Evolutionary conservation across 306 rosid species (phyloP).

Genomic region (Trifolium fragiferum): DNA sequence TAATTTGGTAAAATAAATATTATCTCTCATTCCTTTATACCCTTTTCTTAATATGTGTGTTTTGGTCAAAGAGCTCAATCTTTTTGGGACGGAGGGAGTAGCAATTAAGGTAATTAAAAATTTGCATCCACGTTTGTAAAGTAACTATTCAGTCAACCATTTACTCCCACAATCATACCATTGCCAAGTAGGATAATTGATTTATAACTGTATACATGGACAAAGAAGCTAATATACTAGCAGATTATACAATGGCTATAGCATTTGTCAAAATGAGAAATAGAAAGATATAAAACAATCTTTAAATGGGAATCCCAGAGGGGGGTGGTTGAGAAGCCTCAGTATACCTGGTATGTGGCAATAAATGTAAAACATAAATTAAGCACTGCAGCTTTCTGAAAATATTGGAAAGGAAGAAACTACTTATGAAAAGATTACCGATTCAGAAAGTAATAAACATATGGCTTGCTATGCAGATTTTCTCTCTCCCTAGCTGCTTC

Average conservation of each 20-base stretch:
- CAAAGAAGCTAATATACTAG: conserved; percentile 8
- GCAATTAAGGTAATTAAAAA: conserved; percentile 22
- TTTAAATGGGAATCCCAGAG: neutral
- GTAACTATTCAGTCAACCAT: conserved; percentile 27
- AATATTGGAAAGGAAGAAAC: conserved; percentile 22
- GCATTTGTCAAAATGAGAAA: conserved; percentile 12
- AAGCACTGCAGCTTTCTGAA: conserved; percentile 3
- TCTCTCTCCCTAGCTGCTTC: conserved; percentile 96
- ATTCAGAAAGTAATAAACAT: conserved; percentile 79
- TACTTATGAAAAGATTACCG: conserved; percentile 54
- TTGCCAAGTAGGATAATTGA: conserved; percentile 27
- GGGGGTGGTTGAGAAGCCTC: conserved; percentile 29
- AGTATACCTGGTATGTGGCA: neutral
- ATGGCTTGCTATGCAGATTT: conserved; percentile 84
- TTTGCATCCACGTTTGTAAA: conserved; percentile 22
- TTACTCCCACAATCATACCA: conserved; percentile 24
- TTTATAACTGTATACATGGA: conserved; percentile 1
- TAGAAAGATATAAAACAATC: conserved; percentile 14
- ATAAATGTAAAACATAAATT: conserved; percentile 26
- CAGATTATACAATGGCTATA: conserved; percentile 18
- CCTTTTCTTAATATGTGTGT: no score
- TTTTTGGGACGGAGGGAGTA: no score
- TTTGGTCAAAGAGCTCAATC: no score
- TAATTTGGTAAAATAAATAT: no score
- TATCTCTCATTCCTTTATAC: no score